phyloP scores from a whole-genome alignment of 192 early-diverging fungal genomes.

The Rhizophagus prolifer region DNA sequence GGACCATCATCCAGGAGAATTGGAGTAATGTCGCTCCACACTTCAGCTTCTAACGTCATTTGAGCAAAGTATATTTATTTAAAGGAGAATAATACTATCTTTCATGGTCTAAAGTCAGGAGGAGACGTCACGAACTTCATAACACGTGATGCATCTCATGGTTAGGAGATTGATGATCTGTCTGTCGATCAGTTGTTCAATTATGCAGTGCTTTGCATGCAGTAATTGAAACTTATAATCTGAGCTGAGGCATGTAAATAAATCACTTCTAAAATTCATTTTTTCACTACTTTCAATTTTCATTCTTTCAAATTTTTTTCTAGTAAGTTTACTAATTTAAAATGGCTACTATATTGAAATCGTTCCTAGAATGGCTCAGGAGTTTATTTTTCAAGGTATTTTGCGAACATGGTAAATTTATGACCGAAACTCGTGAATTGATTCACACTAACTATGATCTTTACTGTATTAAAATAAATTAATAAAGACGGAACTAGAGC shows the following conservation, averaged over 20 bases:
- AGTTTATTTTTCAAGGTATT: constrained; percentile 78
- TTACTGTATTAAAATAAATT: not conserved
- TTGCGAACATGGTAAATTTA: not conserved
- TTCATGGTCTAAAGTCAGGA: no score
- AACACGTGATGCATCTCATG: no score
- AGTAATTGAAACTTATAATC: no score
- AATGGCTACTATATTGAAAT: constrained; percentile 60
- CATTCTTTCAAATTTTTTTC: not conserved
- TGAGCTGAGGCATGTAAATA: no score
- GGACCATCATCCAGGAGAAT: constrained; percentile 79
- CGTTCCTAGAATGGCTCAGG: constrained; percentile 70
- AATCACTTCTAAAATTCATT: not conserved
- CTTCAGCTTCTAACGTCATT: not conserved
- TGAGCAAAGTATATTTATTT: not conserved
- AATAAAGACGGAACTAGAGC: constrained; percentile 81
- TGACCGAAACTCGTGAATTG: not conserved
- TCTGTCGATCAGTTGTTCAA: no score
- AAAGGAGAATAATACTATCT: no score
- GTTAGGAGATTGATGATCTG: no score
- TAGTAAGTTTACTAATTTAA: not conserved
- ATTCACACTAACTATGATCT: not conserved
- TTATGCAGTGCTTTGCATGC: no score
- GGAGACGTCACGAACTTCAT: no score
- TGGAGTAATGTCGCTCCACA: constrained; percentile 59
- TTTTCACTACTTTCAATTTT: not conserved